phyloP scores from a whole-genome alignment of 164 flowering plant genomes.

The Sedum album region DNA sequence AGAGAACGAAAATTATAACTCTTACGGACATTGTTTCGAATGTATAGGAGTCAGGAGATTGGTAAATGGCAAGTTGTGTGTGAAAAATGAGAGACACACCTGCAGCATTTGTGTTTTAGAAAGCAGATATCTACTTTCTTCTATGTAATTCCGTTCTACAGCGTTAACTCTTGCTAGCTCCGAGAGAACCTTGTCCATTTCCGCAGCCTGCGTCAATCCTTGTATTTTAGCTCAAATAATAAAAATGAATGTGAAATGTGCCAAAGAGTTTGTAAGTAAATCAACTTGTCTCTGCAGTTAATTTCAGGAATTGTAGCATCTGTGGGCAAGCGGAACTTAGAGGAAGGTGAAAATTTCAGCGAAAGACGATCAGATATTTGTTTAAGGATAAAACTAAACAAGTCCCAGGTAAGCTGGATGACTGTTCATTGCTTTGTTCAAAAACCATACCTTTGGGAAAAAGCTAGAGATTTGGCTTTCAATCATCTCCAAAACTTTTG shows the following conservation, averaged over 20 bases:
- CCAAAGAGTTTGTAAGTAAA: background rate
- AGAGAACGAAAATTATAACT: too few relatives aligned
- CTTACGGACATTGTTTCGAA: too few relatives aligned
- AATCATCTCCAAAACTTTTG: constrained; percentile 44
- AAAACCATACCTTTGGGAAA: constrained; percentile 43
- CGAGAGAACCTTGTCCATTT: constrained; percentile 36
- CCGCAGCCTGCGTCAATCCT: constrained; percentile 44
- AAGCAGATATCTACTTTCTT: constrained; percentile 60
- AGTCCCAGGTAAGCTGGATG: background rate
- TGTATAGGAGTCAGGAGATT: too few relatives aligned
- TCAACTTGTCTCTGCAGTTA: background rate
- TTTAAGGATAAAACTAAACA: background rate
- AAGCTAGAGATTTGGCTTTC: constrained; percentile 29
- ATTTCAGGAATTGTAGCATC: background rate
- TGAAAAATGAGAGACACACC: constrained; percentile 25
- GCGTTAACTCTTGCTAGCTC: constrained; percentile 45
- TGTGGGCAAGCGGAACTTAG: background rate
- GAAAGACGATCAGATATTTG: background rate
- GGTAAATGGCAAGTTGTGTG: too few relatives aligned
- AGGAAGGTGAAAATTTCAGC: background rate
- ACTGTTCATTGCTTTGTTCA: background rate
- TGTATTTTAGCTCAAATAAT: background rate
- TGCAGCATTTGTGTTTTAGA: constrained; percentile 34
- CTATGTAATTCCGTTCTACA: constrained; percentile 42
- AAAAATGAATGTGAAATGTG: background rate